Base-by-base conservation (phyloP, 257 asterid species). In the Jasminum sambac region DNA sequence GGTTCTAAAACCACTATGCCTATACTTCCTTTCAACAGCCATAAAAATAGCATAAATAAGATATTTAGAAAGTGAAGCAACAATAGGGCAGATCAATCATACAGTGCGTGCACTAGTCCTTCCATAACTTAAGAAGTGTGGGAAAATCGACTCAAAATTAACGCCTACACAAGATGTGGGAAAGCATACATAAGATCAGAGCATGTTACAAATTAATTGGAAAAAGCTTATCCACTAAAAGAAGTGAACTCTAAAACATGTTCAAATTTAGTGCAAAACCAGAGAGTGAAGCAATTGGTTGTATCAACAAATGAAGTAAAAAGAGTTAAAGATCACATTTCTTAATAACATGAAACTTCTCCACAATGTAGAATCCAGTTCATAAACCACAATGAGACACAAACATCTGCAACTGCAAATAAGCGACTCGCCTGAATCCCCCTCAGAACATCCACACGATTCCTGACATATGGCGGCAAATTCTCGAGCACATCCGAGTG, bases 401-500 rank as follows among this genome's bases (percentile, higher is more conserved):
- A 39, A 17, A 4, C 13, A 36, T 11, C 8, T 12, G 55, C 25
- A 1, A 42, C 8, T 12, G 55, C 25, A 1, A 42, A 0, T n/a
- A 46, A 19, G 16, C 11, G 1, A 50, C 76, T 58, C 57, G 30
- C 94, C 90, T 89, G 96, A 34, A 89, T 81, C 57, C 79, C 90
- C 74, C 83, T 84, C 2, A 89, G 81, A 44, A 39, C 78, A 41
- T 89, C 94, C 23, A 89, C 96, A 6, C 94, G 94, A 57, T 85
- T 87, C 66, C 88, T 80, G 12, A 87, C 90, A 52, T 14, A 64
- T 6, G 86, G 85, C 9, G 88, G 23, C 67, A 87, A 68, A 65
- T 39, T 80, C 75, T 89, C 91, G 2, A 89, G 88, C 75, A 87
- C 82, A 55, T 80, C 85, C 8, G 87, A 76, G 79, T 81, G 96